Base-by-base conservation (phyloP, 805 yeast species). In the Wickerhamiella azymoides region DNA sequence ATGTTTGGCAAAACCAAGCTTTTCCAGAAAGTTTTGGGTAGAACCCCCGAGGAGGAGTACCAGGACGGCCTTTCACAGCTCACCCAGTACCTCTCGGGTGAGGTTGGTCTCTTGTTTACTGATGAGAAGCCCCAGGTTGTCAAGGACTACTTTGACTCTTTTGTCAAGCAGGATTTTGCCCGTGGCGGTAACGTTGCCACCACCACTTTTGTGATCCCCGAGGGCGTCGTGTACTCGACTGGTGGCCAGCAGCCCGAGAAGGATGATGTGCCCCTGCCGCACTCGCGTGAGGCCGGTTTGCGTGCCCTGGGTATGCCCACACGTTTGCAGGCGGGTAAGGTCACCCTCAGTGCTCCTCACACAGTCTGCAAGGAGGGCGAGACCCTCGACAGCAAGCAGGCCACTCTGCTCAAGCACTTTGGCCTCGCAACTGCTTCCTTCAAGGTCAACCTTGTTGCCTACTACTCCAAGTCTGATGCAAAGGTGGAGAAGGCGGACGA, bases 201-300 rank as follows among this genome's bases (percentile, higher is more conserved):
- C 47, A 68, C 89, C 49, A 76, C 82, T 43, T 88, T 92, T 65
- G 73, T 76, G 5, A 72, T 92, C 47, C 97, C 98, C 25, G 85
- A 72, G 49, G 99, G 99, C 40, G 73, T 85, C 45, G 80, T 92
- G 8, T 88, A 85, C 63, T 84, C 97, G 17, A 80, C 96, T 62
- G 99, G 96, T 57, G 98, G 98, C 18, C 93, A 84, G 65, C 68
- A 88, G 43, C 72, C 95, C 26, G 66, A 62, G 19, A 96, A 86
- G 60, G 97, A 92, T 53, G 99, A 92, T 63, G 86, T 92, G 17
- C 95, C 96, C 55, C 79, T 92, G 83, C 80, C 93, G 10, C 98
- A 92, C 62, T 85, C 97, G 5, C 73, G 93, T 67, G 98, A 92
- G 65, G 84, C 86, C 57, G 84, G 94, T 36, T 65, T 92, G 59